phyloP scores from a whole-genome alignment of 208 protist genomes.

The Wallacemonas rigidus region DNA sequence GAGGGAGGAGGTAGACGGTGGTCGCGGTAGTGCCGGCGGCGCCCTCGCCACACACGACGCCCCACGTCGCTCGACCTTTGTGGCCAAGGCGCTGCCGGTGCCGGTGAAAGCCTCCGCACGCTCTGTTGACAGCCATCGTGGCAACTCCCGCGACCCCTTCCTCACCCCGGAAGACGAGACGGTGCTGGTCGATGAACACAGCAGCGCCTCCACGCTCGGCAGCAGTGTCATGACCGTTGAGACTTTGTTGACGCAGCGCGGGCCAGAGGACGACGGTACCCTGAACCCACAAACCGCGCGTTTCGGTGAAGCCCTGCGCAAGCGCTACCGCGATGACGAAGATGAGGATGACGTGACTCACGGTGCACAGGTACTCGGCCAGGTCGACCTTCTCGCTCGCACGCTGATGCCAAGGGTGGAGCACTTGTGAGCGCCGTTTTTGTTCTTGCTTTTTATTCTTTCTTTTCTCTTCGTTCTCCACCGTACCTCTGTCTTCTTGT shows the following conservation, averaged over 20 bases:
- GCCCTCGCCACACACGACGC: slow-evolving; percentile 2
- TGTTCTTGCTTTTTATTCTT: no score
- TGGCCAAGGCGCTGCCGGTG: not conserved
- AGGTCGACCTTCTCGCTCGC: slow-evolving; percentile 2
- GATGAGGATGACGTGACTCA: slow-evolving; percentile 44
- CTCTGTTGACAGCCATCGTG: not conserved
- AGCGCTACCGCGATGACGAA: slow-evolving; percentile 81
- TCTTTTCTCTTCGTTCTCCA: no score
- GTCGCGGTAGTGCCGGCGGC: not conserved
- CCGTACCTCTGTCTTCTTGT: no score
- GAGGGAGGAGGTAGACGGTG: not conserved
- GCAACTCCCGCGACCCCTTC: slow-evolving; percentile 33
- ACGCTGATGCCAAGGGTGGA: slow-evolving; percentile 9
- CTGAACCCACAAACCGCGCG: slow-evolving; percentile 42
- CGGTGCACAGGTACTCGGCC: slow-evolving; percentile 3
- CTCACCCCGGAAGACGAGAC: slow-evolving; percentile 8
- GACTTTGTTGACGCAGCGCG: slow-evolving; percentile 49
- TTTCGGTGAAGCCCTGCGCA: slow-evolving; percentile 76
- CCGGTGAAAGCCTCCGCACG: not conserved
- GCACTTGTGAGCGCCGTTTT: not conserved
- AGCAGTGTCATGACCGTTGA: slow-evolving; percentile 38
- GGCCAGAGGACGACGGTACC: slow-evolving; percentile 26
- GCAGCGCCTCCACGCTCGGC: not conserved
- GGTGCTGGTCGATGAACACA: not conserved
- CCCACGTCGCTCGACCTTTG: not conserved